Evolutionary conservation across 495 filamentous ascomycete genomes (phyloP), one percentile per base, ranked within the genome.

Genomic region (Collariella sp.): DNA sequence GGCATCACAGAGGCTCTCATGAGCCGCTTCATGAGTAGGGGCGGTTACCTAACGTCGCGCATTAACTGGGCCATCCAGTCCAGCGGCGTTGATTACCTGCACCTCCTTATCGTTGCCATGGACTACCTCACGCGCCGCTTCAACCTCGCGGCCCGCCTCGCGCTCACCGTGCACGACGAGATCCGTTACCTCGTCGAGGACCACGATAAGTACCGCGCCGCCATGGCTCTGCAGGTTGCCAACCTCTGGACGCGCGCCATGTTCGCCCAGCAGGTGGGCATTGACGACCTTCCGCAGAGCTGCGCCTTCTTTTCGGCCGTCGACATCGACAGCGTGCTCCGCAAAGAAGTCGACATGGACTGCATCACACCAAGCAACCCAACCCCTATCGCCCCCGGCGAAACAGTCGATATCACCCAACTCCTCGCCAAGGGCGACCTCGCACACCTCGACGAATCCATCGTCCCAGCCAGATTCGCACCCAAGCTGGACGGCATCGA

Each of bases 31-130:
- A 82, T 97, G 60, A 89, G 81, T 68, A 90, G 86, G 62, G 91
- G 91, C 26, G 88, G 85, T 43, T 99, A 91, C 71, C 86, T 99
- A 74, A 94, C 94, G 2, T 93, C 87, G 33, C 83, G 93, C 16
- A 96, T 99, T 72, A 99, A 99, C 66, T 99, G 93, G 93, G 93
- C 93, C 18, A 96, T 99, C 57, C 93, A 99, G 61, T 95, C 89
- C 2, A 93, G 87, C 7, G 93, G 93, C 29, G 93, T 97, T 12
- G 93, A 99, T 70, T 99, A 99, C 70, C 80, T 99, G 11, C 93
- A 99, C 61, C 84, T 99, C 10, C 73, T 99, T 20, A 88, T 99
- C 53, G 81, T 96, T 16, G 77, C 82, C 23, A 99, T 98, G 93
- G 91, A 97, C 65, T 93, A 95, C 65, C 79, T 98, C 7, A 85